These are phyloP conservation scores for Chrysosporium queenslandicum DNA, from an alignment of 2,329 filamentous ascomycete genomes.

Conservation along the genomic window DNA sequence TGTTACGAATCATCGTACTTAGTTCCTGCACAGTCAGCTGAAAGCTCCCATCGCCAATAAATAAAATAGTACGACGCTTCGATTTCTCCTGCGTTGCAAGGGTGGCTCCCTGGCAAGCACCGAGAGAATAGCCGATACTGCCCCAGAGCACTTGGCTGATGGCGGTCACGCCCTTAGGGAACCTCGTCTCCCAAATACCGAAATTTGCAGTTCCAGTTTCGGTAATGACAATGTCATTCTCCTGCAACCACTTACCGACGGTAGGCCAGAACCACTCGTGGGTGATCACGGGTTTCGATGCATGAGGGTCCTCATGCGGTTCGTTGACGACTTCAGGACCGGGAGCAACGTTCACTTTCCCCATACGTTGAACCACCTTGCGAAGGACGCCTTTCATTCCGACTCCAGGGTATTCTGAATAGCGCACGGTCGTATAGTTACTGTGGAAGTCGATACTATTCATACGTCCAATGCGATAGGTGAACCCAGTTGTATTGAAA, in stretches of 20 bases:
- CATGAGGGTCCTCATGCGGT: slow-evolving; percentile 27
- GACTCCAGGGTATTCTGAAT: slow-evolving; percentile 67
- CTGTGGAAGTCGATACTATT: slow-evolving; percentile 75
- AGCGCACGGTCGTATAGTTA: slow-evolving; percentile 60
- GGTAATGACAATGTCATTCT: slow-evolving; percentile 47
- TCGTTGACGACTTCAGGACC: slow-evolving; percentile 48
- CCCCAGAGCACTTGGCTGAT: slow-evolving; percentile 49
- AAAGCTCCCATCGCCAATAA: slow-evolving; percentile 76
- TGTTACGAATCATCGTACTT: slow-evolving; percentile 66
- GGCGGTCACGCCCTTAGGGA: slow-evolving; percentile 41
- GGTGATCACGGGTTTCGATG: slow-evolving; percentile 34
- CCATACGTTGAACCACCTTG: slow-evolving; percentile 53
- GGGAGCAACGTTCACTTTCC: slow-evolving; percentile 47
- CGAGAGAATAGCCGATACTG: slow-evolving; percentile 53
- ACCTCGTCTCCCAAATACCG: slow-evolving; percentile 43
- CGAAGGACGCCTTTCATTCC: slow-evolving; percentile 68
- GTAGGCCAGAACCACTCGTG: slow-evolving; percentile 43
- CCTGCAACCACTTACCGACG: slow-evolving; percentile 39
- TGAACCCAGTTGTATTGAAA: slow-evolving; percentile 57
- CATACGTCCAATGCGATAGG: slow-evolving; percentile 64
- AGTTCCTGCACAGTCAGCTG: slow-evolving; percentile 76
- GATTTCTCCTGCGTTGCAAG: slow-evolving; percentile 38
- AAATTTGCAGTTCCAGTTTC: slow-evolving; percentile 51
- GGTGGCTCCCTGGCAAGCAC: slow-evolving; percentile 47
- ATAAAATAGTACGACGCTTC: slow-evolving; percentile 57